Conservation (phyloP, 192 early-diverging fungal species). For the Backusella australiensis region DNA sequence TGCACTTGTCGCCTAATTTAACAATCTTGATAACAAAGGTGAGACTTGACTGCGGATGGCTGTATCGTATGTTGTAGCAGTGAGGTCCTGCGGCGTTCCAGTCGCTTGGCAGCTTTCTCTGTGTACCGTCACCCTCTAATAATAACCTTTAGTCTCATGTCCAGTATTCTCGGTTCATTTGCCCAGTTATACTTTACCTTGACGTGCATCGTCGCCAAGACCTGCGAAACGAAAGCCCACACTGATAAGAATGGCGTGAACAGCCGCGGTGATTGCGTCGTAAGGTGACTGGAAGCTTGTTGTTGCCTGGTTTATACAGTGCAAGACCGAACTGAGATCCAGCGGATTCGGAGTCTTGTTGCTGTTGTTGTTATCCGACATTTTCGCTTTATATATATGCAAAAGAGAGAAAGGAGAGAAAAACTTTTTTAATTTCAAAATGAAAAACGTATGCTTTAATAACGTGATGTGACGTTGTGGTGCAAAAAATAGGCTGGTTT, state of each 20-base stretch:
- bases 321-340: slow-evolving; percentile 32
- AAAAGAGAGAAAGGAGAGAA: neutral
- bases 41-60: slow-evolving; percentile 62
- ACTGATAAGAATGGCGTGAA: slow-evolving; percentile 58
- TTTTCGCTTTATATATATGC: neutral
- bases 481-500: neutral
- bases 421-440: neutral
- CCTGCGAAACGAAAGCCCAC: slow-evolving; percentile 64
- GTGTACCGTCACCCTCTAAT: slow-evolving; percentile 22
- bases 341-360: slow-evolving; percentile 20
- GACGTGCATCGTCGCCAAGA: slow-evolving; percentile 54
- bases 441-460: neutral
- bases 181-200: slow-evolving; percentile 17
- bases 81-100: slow-evolving; percentile 63
- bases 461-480: neutral
- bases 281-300: slow-evolving; percentile 35
- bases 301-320: neutral
- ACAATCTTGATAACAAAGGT: slow-evolving; percentile 69
- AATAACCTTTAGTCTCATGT: neutral
- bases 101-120: slow-evolving; percentile 39
- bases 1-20: slow-evolving; percentile 55
- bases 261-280: slow-evolving; percentile 48
- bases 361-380: neutral
- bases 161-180: too few species aligned
- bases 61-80: slow-evolving; percentile 62